Conservation (phyloP, 2,329 filamentous ascomycete species). For the Microsporum ferrugineum region DNA sequence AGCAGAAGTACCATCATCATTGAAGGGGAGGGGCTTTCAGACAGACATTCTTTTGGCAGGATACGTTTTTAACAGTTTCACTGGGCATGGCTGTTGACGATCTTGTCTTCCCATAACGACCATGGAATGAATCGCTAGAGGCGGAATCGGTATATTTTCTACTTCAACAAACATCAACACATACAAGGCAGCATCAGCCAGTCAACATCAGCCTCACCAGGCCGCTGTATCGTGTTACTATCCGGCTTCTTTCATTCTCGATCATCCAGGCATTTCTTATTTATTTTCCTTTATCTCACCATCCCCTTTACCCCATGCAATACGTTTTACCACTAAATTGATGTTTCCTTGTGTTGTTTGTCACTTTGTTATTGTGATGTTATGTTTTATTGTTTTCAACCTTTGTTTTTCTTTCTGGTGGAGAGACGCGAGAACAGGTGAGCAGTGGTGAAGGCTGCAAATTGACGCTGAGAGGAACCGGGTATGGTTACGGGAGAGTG, state of each 20-base stretch:
- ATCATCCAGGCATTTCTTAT: conserved; percentile 10
- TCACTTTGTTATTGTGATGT: conserved; percentile 6
- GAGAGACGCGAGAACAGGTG: not conserved
- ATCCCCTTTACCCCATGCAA: conserved; percentile 4
- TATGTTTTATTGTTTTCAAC: conserved; percentile 10
- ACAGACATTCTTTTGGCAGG: conserved; percentile 3
- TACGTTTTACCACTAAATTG: conserved; percentile 9
- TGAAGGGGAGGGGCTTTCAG: not conserved
- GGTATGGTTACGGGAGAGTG: not conserved
- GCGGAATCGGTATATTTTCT: not conserved
- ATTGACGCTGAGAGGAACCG: not conserved
- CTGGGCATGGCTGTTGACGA: conserved; percentile 1
- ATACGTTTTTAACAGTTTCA: conserved; percentile 2
- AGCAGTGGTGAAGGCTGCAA: not conserved
- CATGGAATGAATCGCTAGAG: not conserved
- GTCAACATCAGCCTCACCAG: not conserved
- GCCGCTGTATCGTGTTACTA: not conserved
- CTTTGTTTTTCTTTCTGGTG: conserved; percentile 7
- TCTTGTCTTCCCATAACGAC: not conserved
- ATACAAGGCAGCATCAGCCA: not conserved
- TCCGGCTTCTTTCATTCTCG: conserved; percentile 4
- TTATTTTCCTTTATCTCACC: conserved; percentile 10
- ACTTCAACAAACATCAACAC: not conserved
- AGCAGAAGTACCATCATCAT: conserved; percentile 1
- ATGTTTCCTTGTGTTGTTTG: not conserved